These are phyloP conservation scores for Arthrobotrys sinensis DNA, from an alignment of 2,329 filamentous ascomycete species.

Conservation along the genomic window DNA sequence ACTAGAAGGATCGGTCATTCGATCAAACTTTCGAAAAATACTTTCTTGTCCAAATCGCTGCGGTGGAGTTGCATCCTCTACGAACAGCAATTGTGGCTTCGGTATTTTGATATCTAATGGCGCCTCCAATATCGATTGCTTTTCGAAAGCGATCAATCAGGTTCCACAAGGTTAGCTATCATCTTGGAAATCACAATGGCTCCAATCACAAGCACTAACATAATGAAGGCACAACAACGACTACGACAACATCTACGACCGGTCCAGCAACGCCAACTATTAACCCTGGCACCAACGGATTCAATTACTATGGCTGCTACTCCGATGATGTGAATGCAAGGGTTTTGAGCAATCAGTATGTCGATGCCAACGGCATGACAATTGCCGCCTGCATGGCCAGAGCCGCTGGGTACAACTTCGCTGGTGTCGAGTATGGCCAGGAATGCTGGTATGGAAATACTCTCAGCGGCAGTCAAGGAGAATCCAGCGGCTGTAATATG, in stretches of 20 bases:
- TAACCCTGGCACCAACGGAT: constrained; percentile 30
- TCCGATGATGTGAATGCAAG: constrained; percentile 66
- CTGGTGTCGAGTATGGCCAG: constrained; percentile 67
- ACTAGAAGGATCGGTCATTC: constrained; percentile 31
- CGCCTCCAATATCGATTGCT: constrained; percentile 15
- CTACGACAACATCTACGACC: constrained; percentile 5
- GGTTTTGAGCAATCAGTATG: constrained; percentile 61
- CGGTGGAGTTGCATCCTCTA: constrained; percentile 30
- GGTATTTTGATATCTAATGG: constrained; percentile 34
- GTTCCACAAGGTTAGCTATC: constrained; percentile 11
- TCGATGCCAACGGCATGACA: constrained; percentile 65
- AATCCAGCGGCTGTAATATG: constrained; percentile 70
- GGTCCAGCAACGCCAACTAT: constrained; percentile 18
- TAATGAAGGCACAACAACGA: constrained; percentile 8
- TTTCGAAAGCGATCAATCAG: constrained; percentile 30
- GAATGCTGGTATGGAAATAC: constrained; percentile 49
- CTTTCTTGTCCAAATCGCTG: constrained; percentile 33
- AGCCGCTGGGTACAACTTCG: constrained; percentile 65
- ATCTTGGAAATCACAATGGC: not conserved
- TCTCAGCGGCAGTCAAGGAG: constrained; percentile 1
- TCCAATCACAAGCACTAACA: not conserved
- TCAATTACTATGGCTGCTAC: constrained; percentile 64
- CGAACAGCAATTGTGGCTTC: constrained; percentile 41
- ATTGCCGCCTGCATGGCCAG: constrained; percentile 65
- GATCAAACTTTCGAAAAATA: constrained; percentile 31